A percentile compares a stretch with the other conserved stretches of the same genome.
These are phyloP conservation scores for Ocimum tenuiflorum DNA, from an alignment of 257 asterid species.

Conservation along the genomic window DNA sequence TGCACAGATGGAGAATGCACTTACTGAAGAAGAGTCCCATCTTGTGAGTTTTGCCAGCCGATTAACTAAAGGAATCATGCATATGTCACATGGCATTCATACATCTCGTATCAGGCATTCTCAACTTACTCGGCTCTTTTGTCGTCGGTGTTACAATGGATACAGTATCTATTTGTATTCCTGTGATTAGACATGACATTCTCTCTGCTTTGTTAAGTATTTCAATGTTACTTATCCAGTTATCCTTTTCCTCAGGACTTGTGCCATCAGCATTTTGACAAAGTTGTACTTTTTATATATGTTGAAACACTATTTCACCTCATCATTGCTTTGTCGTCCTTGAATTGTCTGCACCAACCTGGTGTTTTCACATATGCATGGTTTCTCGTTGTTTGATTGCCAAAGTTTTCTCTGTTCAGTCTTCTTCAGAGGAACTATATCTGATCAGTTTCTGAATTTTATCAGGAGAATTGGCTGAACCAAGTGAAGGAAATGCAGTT, in stretches of 20 bases:
- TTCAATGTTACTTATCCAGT: neutral
- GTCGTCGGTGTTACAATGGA: neutral
- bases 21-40: slow-evolving; percentile 70
- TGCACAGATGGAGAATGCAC: slow-evolving; percentile 66
- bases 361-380: neutral
- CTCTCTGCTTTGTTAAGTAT: neutral
- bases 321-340: neutral
- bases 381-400: neutral
- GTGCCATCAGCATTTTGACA: neutral
- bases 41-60: slow-evolving; percentile 40
- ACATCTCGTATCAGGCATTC: neutral
- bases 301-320: neutral
- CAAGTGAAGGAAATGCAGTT: slow-evolving; percentile 82
- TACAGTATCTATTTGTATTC: neutral
- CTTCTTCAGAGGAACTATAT: neutral
- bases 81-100: neutral
- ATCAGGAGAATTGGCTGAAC: slow-evolving; percentile 80
- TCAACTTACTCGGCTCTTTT: neutral
- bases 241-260: neutral
- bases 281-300: neutral
- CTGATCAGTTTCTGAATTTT: slow-evolving; percentile 2
- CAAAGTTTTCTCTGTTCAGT: neutral
- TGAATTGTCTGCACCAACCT: neutral
- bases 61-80: neutral
- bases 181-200: neutral